Evolutionary conservation across 257 asterid species (phyloP).

Genomic region (Solanum habrochaites): DNA sequence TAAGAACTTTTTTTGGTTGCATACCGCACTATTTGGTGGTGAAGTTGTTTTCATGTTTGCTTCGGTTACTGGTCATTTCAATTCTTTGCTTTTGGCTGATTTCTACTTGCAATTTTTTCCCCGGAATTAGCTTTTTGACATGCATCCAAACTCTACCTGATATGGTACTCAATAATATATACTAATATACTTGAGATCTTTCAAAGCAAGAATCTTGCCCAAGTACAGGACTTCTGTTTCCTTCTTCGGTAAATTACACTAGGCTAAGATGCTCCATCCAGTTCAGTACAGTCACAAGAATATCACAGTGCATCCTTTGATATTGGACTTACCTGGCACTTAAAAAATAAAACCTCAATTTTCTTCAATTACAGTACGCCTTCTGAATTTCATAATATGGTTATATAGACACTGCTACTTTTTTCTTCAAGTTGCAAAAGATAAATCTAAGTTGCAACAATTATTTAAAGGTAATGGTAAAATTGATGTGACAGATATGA

Average conservation of each 20-base stretch:
- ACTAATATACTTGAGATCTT: background rate
- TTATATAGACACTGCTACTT: background rate
- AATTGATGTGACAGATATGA: background rate
- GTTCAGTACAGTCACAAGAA: background rate
- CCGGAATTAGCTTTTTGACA: background rate
- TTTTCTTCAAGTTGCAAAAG: background rate
- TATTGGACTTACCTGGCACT: background rate
- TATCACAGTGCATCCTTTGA: background rate
- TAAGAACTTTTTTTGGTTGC: background rate
- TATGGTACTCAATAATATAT: background rate
- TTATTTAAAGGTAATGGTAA: background rate
- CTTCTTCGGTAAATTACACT: background rate
- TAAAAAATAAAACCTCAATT: background rate
- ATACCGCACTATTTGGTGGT: background rate
- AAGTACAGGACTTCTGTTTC: background rate
- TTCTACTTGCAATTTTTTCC: background rate
- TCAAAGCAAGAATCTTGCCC: background rate
- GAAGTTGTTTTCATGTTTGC: background rate
- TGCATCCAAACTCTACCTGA: background rate
- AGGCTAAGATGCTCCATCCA: background rate
- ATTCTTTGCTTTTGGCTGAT: background rate
- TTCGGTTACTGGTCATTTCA: background rate
- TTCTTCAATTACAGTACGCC: background rate
- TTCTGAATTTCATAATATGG: background rate
- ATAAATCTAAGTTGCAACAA: background rate